Evolutionary conservation across 495 filamentous ascomycete species (phyloP), one percentile per base, ranked within the genome.

Genomic region (Neurospora intermedia): DNA sequence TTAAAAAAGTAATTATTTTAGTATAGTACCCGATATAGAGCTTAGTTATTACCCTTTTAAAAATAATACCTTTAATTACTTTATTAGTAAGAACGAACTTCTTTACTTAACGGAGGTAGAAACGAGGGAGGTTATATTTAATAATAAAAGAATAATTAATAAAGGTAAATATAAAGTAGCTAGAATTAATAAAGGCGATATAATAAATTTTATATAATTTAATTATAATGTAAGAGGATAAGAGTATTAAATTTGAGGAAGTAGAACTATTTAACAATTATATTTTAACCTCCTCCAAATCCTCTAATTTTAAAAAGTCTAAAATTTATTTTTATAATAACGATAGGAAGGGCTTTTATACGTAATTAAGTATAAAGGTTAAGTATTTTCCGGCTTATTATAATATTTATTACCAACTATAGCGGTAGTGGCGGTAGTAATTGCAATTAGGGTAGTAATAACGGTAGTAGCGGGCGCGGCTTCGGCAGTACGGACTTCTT

Each of bases 81-180:
- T 18, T 3, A 3, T 46, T 3, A 10, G 43, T 18, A 0, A 46
- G 1, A 20, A 46, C 2, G 4, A 46, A 7, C 0, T 46, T 46
- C 1, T 46, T 46, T 0, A 7, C 0, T 0, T 4, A 1, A 4
- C 1, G 18, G 1, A 46, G 0, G 0, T 7, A 2, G 10, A 46
- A 46, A n/a, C 18, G 8, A 2, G 43, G 43, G 0, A 46, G 6
- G 0, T 46, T 46, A 4, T 46, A 2, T 46, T 3, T 4, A 0
- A 39, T 6, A 0, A 46, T 3, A 4, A 46, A 46, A 1, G 18
- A 46, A 0, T 8, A 8, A 2, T 46, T 0, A 4, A 46, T 46
- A 1, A 46, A 46, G 0, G 18, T 7, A 3, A 46, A 46, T 0
- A 18, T 18, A 2, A 18, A 46, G 8, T 7, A 46, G 1, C 43